phyloP scores from a whole-genome alignment of 2,329 filamentous ascomycete genomes.

The Botryotinia narcissicola region DNA sequence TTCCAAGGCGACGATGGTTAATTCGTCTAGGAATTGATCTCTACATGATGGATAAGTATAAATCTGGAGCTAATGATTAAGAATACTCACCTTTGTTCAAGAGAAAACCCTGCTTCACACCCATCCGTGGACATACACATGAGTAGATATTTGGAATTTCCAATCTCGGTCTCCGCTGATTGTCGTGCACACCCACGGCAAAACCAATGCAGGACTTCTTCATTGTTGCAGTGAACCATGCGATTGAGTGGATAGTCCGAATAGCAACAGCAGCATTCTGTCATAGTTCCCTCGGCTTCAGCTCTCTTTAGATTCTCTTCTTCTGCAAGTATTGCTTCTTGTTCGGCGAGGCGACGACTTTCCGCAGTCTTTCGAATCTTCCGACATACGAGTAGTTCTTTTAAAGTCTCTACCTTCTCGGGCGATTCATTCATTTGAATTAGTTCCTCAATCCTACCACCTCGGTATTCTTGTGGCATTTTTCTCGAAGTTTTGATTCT shows the following conservation, averaged over 20 bases:
- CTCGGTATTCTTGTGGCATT: slow-evolving; percentile 23
- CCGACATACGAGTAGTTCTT: slow-evolving; percentile 44
- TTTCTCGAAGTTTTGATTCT: slow-evolving; percentile 37
- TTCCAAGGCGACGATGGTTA: slow-evolving; percentile 61
- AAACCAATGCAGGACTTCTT: slow-evolving; percentile 52
- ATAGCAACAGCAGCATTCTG: slow-evolving; percentile 75
- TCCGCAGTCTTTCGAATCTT: slow-evolving; percentile 35
- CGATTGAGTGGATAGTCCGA: slow-evolving; percentile 63
- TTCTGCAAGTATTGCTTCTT: slow-evolving; percentile 43
- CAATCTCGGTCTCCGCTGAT: slow-evolving; percentile 67
- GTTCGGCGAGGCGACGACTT: slow-evolving; percentile 42
- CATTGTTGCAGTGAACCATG: slow-evolving; percentile 64
- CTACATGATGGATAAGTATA: slow-evolving; percentile 27
- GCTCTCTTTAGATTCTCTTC: slow-evolving; percentile 45
- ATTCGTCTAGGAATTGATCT: slow-evolving; percentile 49
- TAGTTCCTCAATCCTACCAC: slow-evolving; percentile 16
- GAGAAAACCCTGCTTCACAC: slow-evolving; percentile 62
- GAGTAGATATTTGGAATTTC: slow-evolving; percentile 65
- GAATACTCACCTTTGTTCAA: slow-evolving; percentile 53
- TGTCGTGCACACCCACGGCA: slow-evolving; percentile 64
- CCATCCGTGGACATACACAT: slow-evolving; percentile 67
- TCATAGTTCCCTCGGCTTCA: slow-evolving; percentile 50
- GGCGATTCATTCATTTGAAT: neutral
- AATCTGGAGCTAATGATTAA: neutral
- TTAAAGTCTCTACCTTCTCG: slow-evolving; percentile 29